Conservation (phyloP, 768 basidiomycete genomes). For the Wakefieldia striispora region DNA sequence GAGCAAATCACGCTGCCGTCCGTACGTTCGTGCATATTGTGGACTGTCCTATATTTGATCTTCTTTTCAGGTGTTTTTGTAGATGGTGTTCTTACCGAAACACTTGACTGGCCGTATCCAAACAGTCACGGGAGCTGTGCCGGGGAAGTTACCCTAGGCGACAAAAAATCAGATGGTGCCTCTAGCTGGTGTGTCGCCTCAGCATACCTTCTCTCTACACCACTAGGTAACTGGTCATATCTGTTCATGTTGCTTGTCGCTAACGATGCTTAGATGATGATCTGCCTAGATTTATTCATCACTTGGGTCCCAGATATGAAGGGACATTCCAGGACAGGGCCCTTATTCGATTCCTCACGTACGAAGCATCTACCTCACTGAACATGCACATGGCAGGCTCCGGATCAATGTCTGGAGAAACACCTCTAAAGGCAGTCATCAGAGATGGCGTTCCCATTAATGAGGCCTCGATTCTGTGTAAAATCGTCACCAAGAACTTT, state of each 20-base stretch:
- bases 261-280: conserved; percentile 54
- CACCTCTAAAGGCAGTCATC: conserved; percentile 38
- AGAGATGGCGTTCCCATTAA: conserved; percentile 40
- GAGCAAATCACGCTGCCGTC: conserved; percentile 52
- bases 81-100: conserved; percentile 67
- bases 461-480: conserved; percentile 42
- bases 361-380: conserved; percentile 79
- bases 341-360: conserved; percentile 75
- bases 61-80: conserved; percentile 59
- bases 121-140: conserved; percentile 38
- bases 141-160: conserved; percentile 56
- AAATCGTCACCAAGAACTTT: conserved; percentile 32
- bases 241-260: neutral
- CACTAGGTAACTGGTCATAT: conserved; percentile 45
- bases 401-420: conserved; percentile 41
- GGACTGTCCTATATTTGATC: neutral
- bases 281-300: conserved; percentile 70
- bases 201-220: conserved; percentile 55
- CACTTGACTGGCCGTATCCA: conserved; percentile 64
- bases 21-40: conserved; percentile 41
- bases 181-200: conserved; percentile 66
- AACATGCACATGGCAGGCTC: conserved; percentile 70
- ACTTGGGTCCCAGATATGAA: conserved; percentile 76
- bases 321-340: conserved; percentile 73
- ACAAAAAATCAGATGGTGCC: conserved; percentile 38